These are phyloP conservation scores for Hamamelis virginiana DNA, from an alignment of 164 flowering plant genomes.

Conservation along the genomic window DNA sequence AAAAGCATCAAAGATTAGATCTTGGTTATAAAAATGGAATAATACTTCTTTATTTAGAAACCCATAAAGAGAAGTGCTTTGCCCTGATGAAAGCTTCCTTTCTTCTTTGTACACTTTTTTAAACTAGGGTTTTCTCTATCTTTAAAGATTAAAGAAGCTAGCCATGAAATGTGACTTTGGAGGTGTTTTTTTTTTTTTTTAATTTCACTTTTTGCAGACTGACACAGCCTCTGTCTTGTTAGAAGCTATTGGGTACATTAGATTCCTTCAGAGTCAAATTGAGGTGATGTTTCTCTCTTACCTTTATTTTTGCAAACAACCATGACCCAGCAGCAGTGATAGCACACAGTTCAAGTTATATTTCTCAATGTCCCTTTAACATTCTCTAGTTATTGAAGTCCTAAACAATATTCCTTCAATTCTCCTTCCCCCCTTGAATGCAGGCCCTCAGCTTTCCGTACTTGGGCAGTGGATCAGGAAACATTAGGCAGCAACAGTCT, in stretches of 20 bases:
- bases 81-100: not conserved
- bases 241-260: slow-evolving; percentile 61
- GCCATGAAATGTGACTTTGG: slow-evolving; percentile 25
- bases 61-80: slow-evolving; percentile 5
- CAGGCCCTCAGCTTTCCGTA: slow-evolving; percentile 91
- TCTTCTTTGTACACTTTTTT: not conserved
- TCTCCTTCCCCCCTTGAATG: slow-evolving; percentile 25
- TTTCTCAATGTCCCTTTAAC: not conserved
- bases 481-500: slow-evolving; percentile 53
- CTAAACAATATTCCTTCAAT: slow-evolving; percentile 12
- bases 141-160: slow-evolving; percentile 2
- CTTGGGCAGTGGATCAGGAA: slow-evolving; percentile 64
- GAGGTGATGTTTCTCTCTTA: slow-evolving; percentile 38
- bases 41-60: not conserved
- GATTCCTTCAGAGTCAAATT: slow-evolving; percentile 65
- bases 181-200: slow-evolving; percentile 13
- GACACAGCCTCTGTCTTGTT: slow-evolving; percentile 65
- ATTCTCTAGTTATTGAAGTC: slow-evolving; percentile 20
- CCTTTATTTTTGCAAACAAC: slow-evolving; percentile 20
- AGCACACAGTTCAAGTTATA: slow-evolving; percentile 10
- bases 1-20: not conserved
- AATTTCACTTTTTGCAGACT: slow-evolving; percentile 39
- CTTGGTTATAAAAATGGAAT: not conserved
- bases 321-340: slow-evolving; percentile 12
- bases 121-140: slow-evolving; percentile 1